A percentile compares a stretch with the other conserved stretches of the same genome.
Evolutionary conservation across 495 filamentous ascomycete genomes (phyloP).

Genomic region (Neurospora sp.): DNA sequence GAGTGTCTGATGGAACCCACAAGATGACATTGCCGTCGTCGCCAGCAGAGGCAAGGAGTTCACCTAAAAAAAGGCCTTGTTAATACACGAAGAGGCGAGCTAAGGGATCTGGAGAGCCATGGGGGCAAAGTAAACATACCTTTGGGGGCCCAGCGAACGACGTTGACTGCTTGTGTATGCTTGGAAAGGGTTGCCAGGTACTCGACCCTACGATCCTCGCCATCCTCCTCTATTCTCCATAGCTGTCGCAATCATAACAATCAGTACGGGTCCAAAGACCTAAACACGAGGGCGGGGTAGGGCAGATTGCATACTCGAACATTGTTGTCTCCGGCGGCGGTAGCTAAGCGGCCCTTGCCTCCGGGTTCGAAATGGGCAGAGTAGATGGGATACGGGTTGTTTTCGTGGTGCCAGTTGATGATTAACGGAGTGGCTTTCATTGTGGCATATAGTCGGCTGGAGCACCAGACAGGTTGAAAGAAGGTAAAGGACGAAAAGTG

Average conservation of each 20-base stretch:
- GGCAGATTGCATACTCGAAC: constrained; percentile 59
- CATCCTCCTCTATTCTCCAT: constrained; percentile 80
- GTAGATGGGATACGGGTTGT: constrained; percentile 80
- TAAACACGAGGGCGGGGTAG: constrained; percentile 1
- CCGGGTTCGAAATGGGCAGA: constrained; percentile 92
- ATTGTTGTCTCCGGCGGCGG: constrained; percentile 93
- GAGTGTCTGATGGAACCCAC: constrained; percentile 80
- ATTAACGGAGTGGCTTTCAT: constrained; percentile 91
- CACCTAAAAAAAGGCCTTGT: constrained; percentile 47
- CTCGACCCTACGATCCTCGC: constrained; percentile 78
- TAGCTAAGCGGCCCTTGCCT: constrained; percentile 86
- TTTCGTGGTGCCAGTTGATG: constrained; percentile 94
- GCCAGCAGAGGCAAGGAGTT: constrained; percentile 86
- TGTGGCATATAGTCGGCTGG: constrained; percentile 22
- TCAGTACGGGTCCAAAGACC: background rate
- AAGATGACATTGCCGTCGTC: constrained; percentile 95
- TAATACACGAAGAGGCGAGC: constrained; percentile 1
- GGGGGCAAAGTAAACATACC: constrained; percentile 38
- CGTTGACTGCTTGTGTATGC: constrained; percentile 97
- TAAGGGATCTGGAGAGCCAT: background rate
- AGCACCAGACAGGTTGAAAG: background rate
- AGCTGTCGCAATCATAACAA: constrained; percentile 40
- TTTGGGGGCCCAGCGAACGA: constrained; percentile 88
- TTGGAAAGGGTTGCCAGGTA: constrained; percentile 86
- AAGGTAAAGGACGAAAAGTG: background rate